Conservation (phyloP, 2,329 filamentous ascomycete species). For the Epicoccum nigrum region DNA sequence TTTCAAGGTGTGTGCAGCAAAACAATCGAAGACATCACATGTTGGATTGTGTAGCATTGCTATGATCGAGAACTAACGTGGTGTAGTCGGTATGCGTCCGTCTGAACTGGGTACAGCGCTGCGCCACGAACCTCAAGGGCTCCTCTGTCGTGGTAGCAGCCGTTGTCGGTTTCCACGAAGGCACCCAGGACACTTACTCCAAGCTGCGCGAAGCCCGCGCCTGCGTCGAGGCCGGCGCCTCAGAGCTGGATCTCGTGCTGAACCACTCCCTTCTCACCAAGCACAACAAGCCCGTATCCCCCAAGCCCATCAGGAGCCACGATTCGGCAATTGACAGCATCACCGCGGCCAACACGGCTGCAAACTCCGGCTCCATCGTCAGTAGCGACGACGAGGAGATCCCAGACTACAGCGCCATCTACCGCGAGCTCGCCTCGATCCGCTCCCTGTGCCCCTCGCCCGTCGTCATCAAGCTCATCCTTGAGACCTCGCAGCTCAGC, state of each 20-base stretch:
- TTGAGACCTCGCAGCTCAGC: conserved; percentile 62
- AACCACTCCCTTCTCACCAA: conserved; percentile 57
- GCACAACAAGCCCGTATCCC: conserved; percentile 28
- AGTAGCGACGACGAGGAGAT: conserved; percentile 29
- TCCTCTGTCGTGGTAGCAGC: conserved; percentile 60
- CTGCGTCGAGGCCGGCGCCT: conserved; percentile 58
- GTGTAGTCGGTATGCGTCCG: conserved; percentile 63
- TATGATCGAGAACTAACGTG: conserved; percentile 28
- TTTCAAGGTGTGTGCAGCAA: conserved; percentile 50
- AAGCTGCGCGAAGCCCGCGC: conserved; percentile 60
- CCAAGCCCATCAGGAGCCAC: conserved; percentile 16
- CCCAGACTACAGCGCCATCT: conserved; percentile 57
- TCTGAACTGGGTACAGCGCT: conserved; percentile 58
- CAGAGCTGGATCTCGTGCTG: conserved; percentile 65
- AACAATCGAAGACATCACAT: background rate
- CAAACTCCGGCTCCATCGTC: conserved; percentile 23
- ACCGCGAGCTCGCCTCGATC: conserved; percentile 59
- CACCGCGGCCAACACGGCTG: conserved; percentile 42
- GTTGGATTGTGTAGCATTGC: no score
- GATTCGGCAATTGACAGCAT: conserved; percentile 43
- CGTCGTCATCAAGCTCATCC: conserved; percentile 60
- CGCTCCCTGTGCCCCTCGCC: conserved; percentile 55
- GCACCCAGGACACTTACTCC: conserved; percentile 57
- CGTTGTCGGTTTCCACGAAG: conserved; percentile 66
- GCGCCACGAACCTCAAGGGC: conserved; percentile 56